These are phyloP conservation scores for Dictyostelium purpureum DNA, from an alignment of 78 protist genomes.

Conservation along the genomic window DNA sequence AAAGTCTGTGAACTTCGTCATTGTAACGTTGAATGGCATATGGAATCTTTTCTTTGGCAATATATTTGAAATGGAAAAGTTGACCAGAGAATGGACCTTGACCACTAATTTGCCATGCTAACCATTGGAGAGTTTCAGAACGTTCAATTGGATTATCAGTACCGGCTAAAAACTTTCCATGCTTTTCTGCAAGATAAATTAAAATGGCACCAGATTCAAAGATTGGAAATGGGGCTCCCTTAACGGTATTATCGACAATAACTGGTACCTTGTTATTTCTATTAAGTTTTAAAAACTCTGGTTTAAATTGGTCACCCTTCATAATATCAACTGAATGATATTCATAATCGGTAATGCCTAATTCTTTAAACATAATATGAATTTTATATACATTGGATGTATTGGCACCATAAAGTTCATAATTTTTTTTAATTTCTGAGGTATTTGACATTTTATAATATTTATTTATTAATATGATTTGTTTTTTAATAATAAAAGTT, in stretches of 20 bases:
- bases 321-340: constrained; percentile 31
- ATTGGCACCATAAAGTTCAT: neutral
- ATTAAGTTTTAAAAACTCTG: constrained; percentile 55
- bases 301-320: constrained; percentile 80
- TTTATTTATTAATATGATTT: no score
- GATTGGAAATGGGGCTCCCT: neutral
- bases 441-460: no score
- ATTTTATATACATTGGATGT: neutral
- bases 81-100: constrained; percentile 75
- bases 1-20: constrained; percentile 85
- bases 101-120: constrained; percentile 83
- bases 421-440: no score
- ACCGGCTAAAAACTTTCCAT: constrained; percentile 36
- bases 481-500: no score
- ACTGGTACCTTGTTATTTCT: constrained; percentile 31
- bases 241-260: constrained; percentile 20
- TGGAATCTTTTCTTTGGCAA: constrained; percentile 74
- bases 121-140: constrained; percentile 55
- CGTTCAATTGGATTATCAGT: neutral
- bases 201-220: constrained; percentile 25
- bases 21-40: constrained; percentile 83
- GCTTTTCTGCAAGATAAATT: neutral
- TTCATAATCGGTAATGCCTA: neutral
- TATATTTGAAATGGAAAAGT: constrained; percentile 81
- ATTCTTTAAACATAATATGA: neutral